phyloP scores from a whole-genome alignment of 2,329 filamentous ascomycete genomes.

The Colletotrichum shisoi region DNA sequence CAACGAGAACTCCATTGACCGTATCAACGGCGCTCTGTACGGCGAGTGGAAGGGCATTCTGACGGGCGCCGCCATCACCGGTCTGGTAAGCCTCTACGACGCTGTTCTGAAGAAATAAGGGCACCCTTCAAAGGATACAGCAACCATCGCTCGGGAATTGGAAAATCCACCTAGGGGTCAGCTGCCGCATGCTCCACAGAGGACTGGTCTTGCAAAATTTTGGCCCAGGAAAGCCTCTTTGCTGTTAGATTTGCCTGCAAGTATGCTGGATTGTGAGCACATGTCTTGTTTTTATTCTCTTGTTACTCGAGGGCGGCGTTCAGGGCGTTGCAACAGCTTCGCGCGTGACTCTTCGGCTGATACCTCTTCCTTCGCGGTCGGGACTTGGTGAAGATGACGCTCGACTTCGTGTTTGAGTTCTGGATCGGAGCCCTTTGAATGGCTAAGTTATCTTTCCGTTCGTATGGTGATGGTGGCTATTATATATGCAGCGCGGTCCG shows the following conservation, averaged over 20 bases:
- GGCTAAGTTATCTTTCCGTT: background rate
- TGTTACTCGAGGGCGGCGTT: slow-evolving; percentile 39
- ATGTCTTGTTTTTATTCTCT: slow-evolving; percentile 10
- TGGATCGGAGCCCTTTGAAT: background rate
- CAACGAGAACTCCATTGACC: slow-evolving; percentile 64
- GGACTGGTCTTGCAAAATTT: background rate
- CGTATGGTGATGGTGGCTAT: background rate
- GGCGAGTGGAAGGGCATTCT: slow-evolving; percentile 76
- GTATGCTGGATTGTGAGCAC: background rate
- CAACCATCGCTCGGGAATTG: background rate
- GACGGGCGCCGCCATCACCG: slow-evolving; percentile 72
- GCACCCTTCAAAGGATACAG: background rate
- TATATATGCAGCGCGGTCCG: background rate
- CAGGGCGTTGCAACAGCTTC: slow-evolving; percentile 38
- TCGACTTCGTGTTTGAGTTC: background rate
- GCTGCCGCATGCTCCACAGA: background rate
- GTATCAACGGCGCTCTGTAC: slow-evolving; percentile 72
- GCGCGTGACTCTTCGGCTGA: slow-evolving; percentile 37
- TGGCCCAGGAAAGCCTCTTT: background rate
- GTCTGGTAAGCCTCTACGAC: slow-evolving; percentile 76
- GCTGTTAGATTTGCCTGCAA: background rate
- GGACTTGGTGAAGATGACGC: background rate
- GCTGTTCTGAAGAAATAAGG: slow-evolving; percentile 74
- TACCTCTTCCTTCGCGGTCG: slow-evolving; percentile 28
- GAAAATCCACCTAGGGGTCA: background rate